These are phyloP conservation scores for Sclerotinia trifoliorum DNA, from an alignment of 2,329 filamentous ascomycete genomes.

Conservation along the genomic window DNA sequence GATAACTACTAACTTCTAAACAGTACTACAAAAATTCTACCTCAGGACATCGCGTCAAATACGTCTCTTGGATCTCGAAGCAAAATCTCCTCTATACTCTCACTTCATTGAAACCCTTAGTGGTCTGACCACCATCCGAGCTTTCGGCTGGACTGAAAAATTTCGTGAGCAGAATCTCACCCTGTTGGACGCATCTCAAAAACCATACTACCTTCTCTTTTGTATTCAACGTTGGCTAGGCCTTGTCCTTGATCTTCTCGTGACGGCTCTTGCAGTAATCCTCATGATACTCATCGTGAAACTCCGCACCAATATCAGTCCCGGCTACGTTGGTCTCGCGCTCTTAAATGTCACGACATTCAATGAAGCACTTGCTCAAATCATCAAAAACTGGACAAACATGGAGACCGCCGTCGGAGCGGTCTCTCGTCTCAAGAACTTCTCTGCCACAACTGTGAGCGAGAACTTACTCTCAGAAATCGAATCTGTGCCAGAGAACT, in stretches of 20 bases:
- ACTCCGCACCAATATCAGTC: conserved; percentile 34
- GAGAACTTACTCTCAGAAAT: conserved; percentile 30
- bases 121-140: conserved; percentile 47
- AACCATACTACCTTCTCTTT: conserved; percentile 57
- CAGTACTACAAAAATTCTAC: conserved; percentile 45
- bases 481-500: conserved; percentile 27
- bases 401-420: conserved; percentile 37
- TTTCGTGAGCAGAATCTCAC: conserved; percentile 41
- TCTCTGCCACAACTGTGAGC: conserved; percentile 24
- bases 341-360: conserved; percentile 38
- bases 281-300: conserved; percentile 41
- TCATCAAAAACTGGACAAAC: conserved; percentile 35
- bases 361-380: conserved; percentile 30
- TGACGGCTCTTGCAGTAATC: conserved; percentile 37
- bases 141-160: conserved; percentile 45
- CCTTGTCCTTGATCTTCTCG: conserved; percentile 42
- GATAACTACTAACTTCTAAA: not conserved
- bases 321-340: conserved; percentile 38
- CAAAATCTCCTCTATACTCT: conserved; percentile 47
- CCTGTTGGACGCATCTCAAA: conserved; percentile 54
- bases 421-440: conserved; percentile 30
- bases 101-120: conserved; percentile 49
- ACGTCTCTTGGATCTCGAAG: conserved; percentile 50
- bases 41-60: conserved; percentile 51
- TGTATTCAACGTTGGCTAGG: conserved; percentile 58